phyloP scores from a whole-genome alignment of 192 early-diverging fungal species.

The Jimgerdemannia lactiflua region DNA sequence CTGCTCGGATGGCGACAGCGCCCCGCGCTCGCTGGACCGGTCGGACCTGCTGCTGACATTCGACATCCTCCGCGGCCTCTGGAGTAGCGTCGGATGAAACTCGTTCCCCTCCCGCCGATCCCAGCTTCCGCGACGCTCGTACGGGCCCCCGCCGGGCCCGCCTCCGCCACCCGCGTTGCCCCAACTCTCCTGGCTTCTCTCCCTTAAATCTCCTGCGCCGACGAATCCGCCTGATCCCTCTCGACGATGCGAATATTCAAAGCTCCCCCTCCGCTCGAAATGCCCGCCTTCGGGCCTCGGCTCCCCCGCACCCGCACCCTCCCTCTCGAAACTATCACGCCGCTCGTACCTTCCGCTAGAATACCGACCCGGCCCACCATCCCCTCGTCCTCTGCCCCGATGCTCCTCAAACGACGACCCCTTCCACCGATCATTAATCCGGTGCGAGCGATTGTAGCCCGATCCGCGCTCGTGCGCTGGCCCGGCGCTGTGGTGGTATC shows the following conservation, averaged over 20 bases:
- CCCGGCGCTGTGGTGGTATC: background rate
- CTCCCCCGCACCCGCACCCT: background rate
- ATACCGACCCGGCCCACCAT: slow-evolving; percentile 4
- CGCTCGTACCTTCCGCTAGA: slow-evolving; percentile 8
- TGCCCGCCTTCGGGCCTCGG: background rate
- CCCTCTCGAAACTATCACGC: background rate
- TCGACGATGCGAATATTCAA: background rate
- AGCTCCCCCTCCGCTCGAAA: background rate
- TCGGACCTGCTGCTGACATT: slow-evolving; percentile 17
- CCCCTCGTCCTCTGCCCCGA: slow-evolving; percentile 6
- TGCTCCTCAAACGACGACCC: slow-evolving; percentile 1
- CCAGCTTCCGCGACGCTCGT: background rate
- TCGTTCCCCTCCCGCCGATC: background rate
- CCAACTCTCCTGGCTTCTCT: background rate
- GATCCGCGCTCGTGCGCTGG: background rate
- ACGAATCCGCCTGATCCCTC: background rate
- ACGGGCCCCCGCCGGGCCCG: background rate
- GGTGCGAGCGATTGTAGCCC: background rate
- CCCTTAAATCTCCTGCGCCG: background rate
- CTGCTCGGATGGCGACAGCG: background rate
- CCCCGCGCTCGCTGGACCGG: background rate
- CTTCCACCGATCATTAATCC: background rate
- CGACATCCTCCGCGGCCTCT: slow-evolving; percentile 18
- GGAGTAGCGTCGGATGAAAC: slow-evolving; percentile 24
- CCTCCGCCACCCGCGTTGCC: background rate